Evolutionary conservation across 495 filamentous ascomycete species (phyloP).

Genomic region (Sordaria brevicollis): DNA sequence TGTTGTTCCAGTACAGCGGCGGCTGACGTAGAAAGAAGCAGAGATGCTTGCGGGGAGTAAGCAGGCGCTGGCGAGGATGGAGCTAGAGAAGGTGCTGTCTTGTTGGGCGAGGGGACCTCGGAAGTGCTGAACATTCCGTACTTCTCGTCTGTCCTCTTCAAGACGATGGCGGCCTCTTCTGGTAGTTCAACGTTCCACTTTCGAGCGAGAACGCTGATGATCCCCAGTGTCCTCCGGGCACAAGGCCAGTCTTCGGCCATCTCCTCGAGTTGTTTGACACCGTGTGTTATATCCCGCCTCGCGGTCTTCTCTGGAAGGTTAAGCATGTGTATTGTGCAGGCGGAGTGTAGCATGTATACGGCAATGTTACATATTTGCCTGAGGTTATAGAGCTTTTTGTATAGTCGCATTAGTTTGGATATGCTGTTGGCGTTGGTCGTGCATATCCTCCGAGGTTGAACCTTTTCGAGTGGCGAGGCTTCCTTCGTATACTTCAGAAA

Average conservation of each 20-base stretch:
- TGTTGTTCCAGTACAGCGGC: slow-evolving; percentile 9
- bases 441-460: slow-evolving; percentile 84
- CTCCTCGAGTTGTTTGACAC: slow-evolving; percentile 87
- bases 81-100: slow-evolving; percentile 6
- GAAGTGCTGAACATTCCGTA: slow-evolving; percentile 44
- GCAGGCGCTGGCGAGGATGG: slow-evolving; percentile 20
- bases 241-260: slow-evolving; percentile 93
- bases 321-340: slow-evolving; percentile 88
- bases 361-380: slow-evolving; percentile 91
- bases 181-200: slow-evolving; percentile 86
- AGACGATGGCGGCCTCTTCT: slow-evolving; percentile 63
- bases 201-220: slow-evolving; percentile 72
- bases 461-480: slow-evolving; percentile 71
- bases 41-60: slow-evolving; percentile 4
- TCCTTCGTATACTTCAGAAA: slow-evolving; percentile 83
- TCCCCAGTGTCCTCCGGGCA: slow-evolving; percentile 72
- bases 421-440: slow-evolving; percentile 80
- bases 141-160: slow-evolving; percentile 52
- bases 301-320: slow-evolving; percentile 87
- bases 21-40: not conserved
- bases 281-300: slow-evolving; percentile 77
- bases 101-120: slow-evolving; percentile 44
- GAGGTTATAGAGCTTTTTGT: slow-evolving; percentile 84
- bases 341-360: slow-evolving; percentile 89
- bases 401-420: slow-evolving; percentile 83